Base-by-base conservation (phyloP, 2,329 filamentous ascomycete genomes). In the Didymella arachidicola region DNA sequence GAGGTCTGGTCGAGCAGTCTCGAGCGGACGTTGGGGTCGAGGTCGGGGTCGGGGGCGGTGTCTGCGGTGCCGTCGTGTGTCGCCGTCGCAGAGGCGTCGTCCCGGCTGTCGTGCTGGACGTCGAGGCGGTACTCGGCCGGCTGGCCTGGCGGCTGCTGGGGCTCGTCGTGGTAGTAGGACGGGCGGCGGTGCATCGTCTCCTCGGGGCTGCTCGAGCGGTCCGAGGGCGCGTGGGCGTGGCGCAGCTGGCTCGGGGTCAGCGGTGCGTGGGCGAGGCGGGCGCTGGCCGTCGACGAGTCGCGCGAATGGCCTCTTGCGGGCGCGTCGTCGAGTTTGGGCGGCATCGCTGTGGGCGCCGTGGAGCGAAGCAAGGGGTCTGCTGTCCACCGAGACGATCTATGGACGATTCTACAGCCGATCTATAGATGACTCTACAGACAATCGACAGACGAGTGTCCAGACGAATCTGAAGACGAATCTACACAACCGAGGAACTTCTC, bases 131-230 rank as follows among this genome's bases (percentile, higher is more conserved):
- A 56, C 2, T 43, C 26, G 27, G 60, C 59, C 4, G 47, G 43
- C 19, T 36, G 42, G 44, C 26, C 44, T n/a, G 55, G 10, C 29
- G 44, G 45, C 47, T 43, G 44, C 61, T 65, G 60, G 64, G 61
- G 66, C 55, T 22, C 64, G 56, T 60, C 42, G 46, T 67, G 60
- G 53, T 72, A 58, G 61, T 61, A 56, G 56, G 62, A 63, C 55
- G 44, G 39, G 22, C 49, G 49, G 19, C 46, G 60, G 48, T 70
- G 69, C 76, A 75, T 77, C 14, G 62, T 68, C 26, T 79, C 75
- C 50, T 81, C 78, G 27, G 79, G 79, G 36, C 79, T 80, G 22
- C 70, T 69, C n/a, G 79, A 77, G 44, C 66, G 65, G 48, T 75
- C 72, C 27, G 73, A 77, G 52, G 80, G 79, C 49, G 77, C 76